phyloP scores from a whole-genome alignment of 768 basidiomycete genomes.

The Tylopilus plumbeoviolaceoides region DNA sequence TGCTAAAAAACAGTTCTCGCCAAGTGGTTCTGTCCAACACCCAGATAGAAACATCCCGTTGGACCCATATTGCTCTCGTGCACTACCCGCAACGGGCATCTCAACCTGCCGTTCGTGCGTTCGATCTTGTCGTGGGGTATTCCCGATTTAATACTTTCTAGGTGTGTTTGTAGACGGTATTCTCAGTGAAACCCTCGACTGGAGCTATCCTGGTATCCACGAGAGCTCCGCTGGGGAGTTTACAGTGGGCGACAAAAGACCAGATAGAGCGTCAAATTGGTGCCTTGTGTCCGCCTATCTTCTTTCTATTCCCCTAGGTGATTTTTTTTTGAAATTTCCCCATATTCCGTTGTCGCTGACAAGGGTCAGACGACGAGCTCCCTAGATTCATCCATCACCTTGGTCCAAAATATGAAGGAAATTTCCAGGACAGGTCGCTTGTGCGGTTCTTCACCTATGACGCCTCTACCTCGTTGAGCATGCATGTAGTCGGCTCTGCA shows the following conservation, averaged over 20 bases:
- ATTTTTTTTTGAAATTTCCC: neutral
- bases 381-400: slow-evolving; percentile 76
- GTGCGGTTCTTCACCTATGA: slow-evolving; percentile 81
- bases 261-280: slow-evolving; percentile 44
- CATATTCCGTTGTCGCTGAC: slow-evolving; percentile 12
- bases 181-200: slow-evolving; percentile 57
- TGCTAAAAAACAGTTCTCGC: slow-evolving; percentile 40
- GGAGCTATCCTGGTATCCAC: slow-evolving; percentile 54
- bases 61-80: slow-evolving; percentile 70
- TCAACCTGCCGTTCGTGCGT: slow-evolving; percentile 59
- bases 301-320: slow-evolving; percentile 56
- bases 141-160: slow-evolving; percentile 24
- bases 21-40: slow-evolving; percentile 42
- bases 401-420: slow-evolving; percentile 71
- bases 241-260: slow-evolving; percentile 51
- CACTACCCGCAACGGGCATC: slow-evolving; percentile 56
- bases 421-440: slow-evolving; percentile 69
- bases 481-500: slow-evolving; percentile 58
- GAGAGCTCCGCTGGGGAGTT: slow-evolving; percentile 42
- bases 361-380: slow-evolving; percentile 55
- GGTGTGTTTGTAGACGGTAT: slow-evolving; percentile 75
- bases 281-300: slow-evolving; percentile 66
- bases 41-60: slow-evolving; percentile 50
- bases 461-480: slow-evolving; percentile 78
- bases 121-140: neutral